A percentile compares a stretch with the other conserved stretches of the same genome.
These are phyloP conservation scores for Benincasa hispida DNA, from an alignment of 306 rosid species.

Conservation along the genomic window DNA sequence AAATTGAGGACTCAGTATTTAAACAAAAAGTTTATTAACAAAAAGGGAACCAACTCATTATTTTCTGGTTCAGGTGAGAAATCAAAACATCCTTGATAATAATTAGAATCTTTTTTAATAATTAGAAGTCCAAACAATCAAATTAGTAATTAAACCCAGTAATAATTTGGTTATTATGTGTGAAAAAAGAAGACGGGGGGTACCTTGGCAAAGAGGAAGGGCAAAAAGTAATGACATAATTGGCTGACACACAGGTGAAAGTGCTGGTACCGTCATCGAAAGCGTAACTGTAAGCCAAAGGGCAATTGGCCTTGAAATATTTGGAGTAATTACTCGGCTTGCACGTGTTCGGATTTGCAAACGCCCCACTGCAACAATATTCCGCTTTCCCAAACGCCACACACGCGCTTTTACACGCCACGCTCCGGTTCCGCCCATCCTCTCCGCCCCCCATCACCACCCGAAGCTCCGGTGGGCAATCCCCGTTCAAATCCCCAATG, in stretches of 20 bases:
- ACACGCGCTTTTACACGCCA: slow-evolving; percentile 7
- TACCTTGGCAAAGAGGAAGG: background rate
- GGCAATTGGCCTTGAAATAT: background rate
- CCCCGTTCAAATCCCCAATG: slow-evolving; percentile 39
- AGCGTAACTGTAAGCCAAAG: slow-evolving; percentile 1
- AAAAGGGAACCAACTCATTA: no score
- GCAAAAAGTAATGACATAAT: background rate
- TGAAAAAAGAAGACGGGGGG: background rate
- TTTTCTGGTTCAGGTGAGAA: no score
- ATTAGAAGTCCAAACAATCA: no score
- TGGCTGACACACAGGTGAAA: background rate
- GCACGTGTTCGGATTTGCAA: background rate
- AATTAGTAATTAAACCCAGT: background rate
- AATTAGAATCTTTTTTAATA: no score
- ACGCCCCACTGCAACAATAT: slow-evolving; percentile 4
- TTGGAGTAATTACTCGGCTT: background rate
- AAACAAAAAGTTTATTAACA: no score
- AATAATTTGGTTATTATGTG: background rate
- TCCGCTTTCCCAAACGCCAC: slow-evolving; percentile 2
- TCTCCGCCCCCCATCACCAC: background rate
- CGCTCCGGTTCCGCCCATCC: background rate
- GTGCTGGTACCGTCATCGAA: slow-evolving; percentile 7
- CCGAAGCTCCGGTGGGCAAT: slow-evolving; percentile 57
- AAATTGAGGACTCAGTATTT: no score
- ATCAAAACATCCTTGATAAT: no score